Percentiles rank a stretch among this genome's conserved stretches.
Evolutionary conservation across 108 stramenopile genomes (phyloP).

Genomic region (Cyclotella baltica): DNA sequence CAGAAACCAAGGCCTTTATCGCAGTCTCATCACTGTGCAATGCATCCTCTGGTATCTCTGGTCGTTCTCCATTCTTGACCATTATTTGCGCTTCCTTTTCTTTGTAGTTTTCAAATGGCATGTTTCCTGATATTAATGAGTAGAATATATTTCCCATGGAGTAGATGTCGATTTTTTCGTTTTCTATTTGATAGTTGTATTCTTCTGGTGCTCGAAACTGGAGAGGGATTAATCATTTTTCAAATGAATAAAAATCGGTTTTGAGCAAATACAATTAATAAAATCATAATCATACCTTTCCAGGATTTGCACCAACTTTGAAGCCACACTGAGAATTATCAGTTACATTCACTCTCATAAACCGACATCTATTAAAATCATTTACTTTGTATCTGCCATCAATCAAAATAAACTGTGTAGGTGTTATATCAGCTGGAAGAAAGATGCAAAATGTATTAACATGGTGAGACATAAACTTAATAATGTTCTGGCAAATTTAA

Average conservation of each 20-base stretch:
- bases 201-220: conserved; percentile 77
- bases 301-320: conserved; percentile 62
- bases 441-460: not conserved
- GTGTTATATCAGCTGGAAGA: conserved; percentile 60
- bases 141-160: conserved; percentile 81
- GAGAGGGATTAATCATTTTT: not conserved
- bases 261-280: conserved; percentile 3
- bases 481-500: not conserved
- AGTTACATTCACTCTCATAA: conserved; percentile 49
- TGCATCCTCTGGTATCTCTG: conserved; percentile 57
- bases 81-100: conserved; percentile 39
- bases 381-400: conserved; percentile 72
- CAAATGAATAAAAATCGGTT: not conserved
- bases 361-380: conserved; percentile 82
- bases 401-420: conserved; percentile 67
- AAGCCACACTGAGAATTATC: conserved; percentile 64
- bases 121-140: conserved; percentile 54
- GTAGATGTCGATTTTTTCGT: conserved; percentile 79
- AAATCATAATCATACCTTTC: conserved; percentile 34
- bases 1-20: conserved; percentile 58
- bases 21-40: conserved; percentile 52
- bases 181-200: conserved; percentile 62
- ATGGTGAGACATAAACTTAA: not conserved
- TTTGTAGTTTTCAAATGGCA: conserved; percentile 55
- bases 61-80: conserved; percentile 54